Evolutionary conservation across 2,329 filamentous ascomycete genomes (phyloP).

Genomic region (Cladosporium oxysporum): DNA sequence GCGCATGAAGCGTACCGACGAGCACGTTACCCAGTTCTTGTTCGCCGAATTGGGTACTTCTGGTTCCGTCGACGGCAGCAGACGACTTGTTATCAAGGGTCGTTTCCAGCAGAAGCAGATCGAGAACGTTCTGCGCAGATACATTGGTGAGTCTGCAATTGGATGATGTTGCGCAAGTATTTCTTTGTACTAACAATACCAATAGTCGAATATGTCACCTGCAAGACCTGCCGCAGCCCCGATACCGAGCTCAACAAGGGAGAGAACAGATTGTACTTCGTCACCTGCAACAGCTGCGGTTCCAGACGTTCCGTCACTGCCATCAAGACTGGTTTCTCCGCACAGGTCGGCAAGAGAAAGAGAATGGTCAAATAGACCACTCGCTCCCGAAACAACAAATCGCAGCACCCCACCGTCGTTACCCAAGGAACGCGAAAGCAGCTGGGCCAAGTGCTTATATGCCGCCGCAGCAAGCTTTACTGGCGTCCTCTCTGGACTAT

Average conservation of each 20-base stretch:
- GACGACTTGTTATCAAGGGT: conserved; percentile 96
- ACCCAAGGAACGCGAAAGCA: background rate
- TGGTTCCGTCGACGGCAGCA: conserved; percentile 89
- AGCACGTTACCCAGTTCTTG: conserved; percentile 88
- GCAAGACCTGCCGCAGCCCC: conserved; percentile 95
- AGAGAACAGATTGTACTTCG: conserved; percentile 98
- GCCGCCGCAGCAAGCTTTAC: background rate
- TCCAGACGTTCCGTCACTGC: conserved; percentile 82
- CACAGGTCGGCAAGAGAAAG: conserved; percentile 97
- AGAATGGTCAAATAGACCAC: conserved; percentile 64
- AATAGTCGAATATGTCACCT: conserved; percentile 91
- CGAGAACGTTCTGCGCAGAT: conserved; percentile 93
- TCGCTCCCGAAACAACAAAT: background rate
- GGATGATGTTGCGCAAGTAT: background rate
- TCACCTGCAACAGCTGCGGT: conserved; percentile 79
- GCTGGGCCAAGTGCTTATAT: background rate
- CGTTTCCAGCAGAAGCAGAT: conserved; percentile 99
- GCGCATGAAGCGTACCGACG: conserved; percentile 97
- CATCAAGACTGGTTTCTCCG: conserved; percentile 99
- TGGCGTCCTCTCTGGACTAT: background rate
- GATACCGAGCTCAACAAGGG: conserved; percentile 97
- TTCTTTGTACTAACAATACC: conserved; percentile 28
- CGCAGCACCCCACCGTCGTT: background rate
- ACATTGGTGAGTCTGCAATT: conserved; percentile 72
- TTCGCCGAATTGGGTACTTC: conserved; percentile 98